Base-by-base conservation (phyloP, 2,329 filamentous ascomycete species). In the Parasarocladium wereldwijsianum region DNA sequence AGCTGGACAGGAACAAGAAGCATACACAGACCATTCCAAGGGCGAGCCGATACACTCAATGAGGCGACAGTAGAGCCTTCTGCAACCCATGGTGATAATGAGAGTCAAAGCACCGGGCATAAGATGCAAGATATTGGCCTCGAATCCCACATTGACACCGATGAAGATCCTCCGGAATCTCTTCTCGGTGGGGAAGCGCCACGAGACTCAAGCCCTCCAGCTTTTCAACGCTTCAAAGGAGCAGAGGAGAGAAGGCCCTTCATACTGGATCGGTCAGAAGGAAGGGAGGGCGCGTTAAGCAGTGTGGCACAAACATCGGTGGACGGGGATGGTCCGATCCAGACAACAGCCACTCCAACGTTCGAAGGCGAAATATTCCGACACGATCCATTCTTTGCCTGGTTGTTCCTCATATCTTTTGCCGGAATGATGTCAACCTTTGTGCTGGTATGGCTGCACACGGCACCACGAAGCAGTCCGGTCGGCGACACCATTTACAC, bases 401-500 rank as follows among this genome's bases (percentile, higher is more conserved):
- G 83, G 55, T 64, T 94, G 24, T 98, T 86, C 50, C 58, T 93
- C 27, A 90, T 96, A 43, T 75, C 75, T 19, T 58, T 93, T 31
- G 85, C 82, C 26, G 79, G 78, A 22, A 69, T 96, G 46, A 70
- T 96, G 44, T 81, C 87, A 9, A 87, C 85, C 1, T 92, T 85
- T 44, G 75, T 93, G 38, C 65, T 98, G 10, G 79, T 93, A 15
- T 92, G 81, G 62, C 65, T 98, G 23, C 84, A 96, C 47, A 96
- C 87, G 2, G 73, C 80, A 12, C 60, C 76, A 1, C 64, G 64
- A 32, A 80, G 80, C 46, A 67, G 68, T 35, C 77, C 78, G 1
- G 69, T 92, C 33, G 87, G 86, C 10, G 90, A 98, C 51, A 94
- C 87, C 2, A 84, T 98, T 34, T 98, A 98, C 52, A 84, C 80